Evolutionary conservation across 2,329 filamentous ascomycete genomes (phyloP).

Genomic region (Scedosporium aurantiacum): DNA sequence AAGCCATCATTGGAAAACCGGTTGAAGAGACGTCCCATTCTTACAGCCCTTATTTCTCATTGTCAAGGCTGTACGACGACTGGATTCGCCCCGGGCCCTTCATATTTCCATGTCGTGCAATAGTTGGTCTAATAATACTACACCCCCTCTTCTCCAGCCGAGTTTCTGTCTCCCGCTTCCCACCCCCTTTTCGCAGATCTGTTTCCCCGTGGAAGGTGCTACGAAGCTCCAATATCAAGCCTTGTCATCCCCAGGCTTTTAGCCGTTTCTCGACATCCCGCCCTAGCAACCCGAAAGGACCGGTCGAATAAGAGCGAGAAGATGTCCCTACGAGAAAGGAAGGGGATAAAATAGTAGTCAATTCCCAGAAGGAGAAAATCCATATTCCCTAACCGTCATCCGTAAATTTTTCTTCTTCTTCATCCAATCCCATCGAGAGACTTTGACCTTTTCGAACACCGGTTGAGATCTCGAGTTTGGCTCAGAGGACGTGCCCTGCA

Average conservation of each 20-base stretch:
- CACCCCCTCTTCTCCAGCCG: background rate
- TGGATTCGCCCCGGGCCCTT: background rate
- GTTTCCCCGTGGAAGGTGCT: background rate
- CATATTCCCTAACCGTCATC: background rate
- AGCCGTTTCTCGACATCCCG: slow-evolving; percentile 1
- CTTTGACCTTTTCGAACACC: background rate
- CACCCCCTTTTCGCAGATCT: background rate
- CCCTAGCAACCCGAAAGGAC: background rate
- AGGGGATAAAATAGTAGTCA: background rate
- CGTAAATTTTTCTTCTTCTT: background rate
- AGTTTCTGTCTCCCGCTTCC: background rate
- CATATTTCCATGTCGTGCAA: background rate
- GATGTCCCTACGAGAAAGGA: background rate
- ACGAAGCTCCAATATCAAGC: slow-evolving; percentile 4
- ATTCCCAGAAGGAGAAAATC: background rate
- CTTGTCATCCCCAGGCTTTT: slow-evolving; percentile 1
- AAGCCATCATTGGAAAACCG: background rate
- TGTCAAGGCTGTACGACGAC: background rate
- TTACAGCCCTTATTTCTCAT: background rate
- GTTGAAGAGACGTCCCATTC: background rate
- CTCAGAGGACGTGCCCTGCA: too few species aligned
- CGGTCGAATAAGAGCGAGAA: background rate
- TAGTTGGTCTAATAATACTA: background rate
- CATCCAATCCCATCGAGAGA: background rate
- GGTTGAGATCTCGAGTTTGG: background rate